Evolutionary conservation across 345 rosid genomes (phyloP).

Genomic region (Euphorbia pulcherrima): DNA sequence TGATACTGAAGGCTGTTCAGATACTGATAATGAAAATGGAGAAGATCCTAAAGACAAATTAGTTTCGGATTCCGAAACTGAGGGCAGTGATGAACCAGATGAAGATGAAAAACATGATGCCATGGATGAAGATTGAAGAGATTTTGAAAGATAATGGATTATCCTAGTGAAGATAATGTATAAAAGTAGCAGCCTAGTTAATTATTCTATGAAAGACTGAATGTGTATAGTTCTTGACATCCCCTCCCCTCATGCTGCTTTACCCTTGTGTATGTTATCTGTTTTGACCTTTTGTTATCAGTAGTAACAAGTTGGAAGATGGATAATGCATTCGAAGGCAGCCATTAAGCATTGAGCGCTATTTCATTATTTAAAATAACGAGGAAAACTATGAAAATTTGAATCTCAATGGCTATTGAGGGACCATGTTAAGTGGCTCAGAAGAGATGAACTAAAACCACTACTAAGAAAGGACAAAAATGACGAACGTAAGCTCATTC

Average conservation of each 20-base stretch:
- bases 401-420: conserved; percentile 17
- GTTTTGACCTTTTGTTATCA: too few relatives aligned
- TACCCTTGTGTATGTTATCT: too few relatives aligned
- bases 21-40: conserved; percentile 25
- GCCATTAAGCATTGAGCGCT: too few relatives aligned
- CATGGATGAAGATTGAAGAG: conserved; percentile 56
- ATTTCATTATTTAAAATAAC: too few relatives aligned
- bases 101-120: conserved; percentile 30
- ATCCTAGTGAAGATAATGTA: conserved; percentile 31
- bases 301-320: too few relatives aligned
- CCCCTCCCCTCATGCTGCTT: too few relatives aligned
- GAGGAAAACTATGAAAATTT: not conserved
- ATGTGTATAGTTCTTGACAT: not conserved
- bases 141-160: conserved; percentile 18
- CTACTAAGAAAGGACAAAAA: conserved; percentile 24
- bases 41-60: conserved; percentile 19
- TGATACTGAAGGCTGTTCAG: conserved; percentile 51
- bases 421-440: conserved; percentile 32
- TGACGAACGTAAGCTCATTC: conserved; percentile 41
- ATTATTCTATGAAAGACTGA: too few relatives aligned
- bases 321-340: too few relatives aligned
- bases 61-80: conserved; percentile 44
- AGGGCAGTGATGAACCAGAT: conserved; percentile 32
- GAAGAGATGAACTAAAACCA: conserved; percentile 28
- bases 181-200: conserved; percentile 21